A percentile compares a stretch with the other conserved stretches of the same genome.
phyloP scores from a whole-genome alignment of 1,284 basidiomycete species.

The Ceratobasidium sp. region DNA sequence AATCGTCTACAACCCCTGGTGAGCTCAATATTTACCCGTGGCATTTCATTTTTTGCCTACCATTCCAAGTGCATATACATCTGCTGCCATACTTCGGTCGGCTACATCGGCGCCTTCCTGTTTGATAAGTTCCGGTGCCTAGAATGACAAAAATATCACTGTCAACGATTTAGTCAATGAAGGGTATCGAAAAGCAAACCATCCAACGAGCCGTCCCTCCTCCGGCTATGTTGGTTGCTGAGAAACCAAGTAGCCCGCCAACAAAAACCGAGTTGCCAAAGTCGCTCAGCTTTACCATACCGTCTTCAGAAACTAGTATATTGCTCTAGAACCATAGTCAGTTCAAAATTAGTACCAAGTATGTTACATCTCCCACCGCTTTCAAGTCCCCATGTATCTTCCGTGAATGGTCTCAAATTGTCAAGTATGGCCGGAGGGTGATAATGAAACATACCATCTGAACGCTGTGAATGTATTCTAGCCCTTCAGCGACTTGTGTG shows the following conservation, averaged over 20 bases:
- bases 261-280: constrained; percentile 4
- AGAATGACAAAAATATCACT: background rate
- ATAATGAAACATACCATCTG: background rate
- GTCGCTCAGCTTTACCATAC: constrained; percentile 4
- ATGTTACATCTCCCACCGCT: no score
- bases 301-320: background rate
- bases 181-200: background rate
- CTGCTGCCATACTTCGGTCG: background rate
- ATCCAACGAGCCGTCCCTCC: constrained; percentile 19
- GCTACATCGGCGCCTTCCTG: background rate
- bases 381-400: no score
- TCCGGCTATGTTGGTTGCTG: background rate
- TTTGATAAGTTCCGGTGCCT: constrained; percentile 6
- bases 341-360: background rate
- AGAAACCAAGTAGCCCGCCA: background rate
- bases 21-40: background rate
- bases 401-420: background rate
- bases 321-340: background rate
- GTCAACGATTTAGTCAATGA: background rate
- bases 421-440: background rate
- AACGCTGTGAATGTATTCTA: background rate
- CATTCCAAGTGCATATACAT: constrained; percentile 25
- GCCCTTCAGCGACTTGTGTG: background rate
- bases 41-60: background rate
- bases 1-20: background rate